phyloP scores from a whole-genome alignment of 257 asterid species.

The Gynochthodes officinalis region DNA sequence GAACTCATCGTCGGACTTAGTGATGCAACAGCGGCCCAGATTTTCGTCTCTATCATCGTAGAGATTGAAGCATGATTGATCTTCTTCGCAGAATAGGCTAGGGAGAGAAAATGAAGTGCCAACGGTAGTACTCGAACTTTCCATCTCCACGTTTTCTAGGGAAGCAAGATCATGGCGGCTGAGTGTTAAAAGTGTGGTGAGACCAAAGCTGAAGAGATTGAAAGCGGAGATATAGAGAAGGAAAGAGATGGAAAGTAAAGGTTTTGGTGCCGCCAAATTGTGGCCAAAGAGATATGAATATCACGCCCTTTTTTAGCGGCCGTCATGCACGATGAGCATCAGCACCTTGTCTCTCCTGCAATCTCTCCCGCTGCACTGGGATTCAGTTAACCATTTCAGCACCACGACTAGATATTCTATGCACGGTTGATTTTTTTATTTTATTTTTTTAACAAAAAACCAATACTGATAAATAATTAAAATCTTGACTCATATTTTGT shows the following conservation, averaged over 20 bases:
- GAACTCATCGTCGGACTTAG: conserved; percentile 32
- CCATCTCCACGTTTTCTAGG: conserved; percentile 12
- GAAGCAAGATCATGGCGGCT: not conserved
- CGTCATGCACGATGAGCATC: too few relatives aligned
- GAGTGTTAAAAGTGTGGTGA: not conserved
- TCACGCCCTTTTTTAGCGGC: too few relatives aligned
- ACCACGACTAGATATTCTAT: too few relatives aligned
- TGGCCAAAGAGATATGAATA: conserved; percentile 21
- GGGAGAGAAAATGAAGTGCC: conserved; percentile 15
- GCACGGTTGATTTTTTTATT: too few relatives aligned
- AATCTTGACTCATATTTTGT: too few relatives aligned
- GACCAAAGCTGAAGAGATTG: not conserved
- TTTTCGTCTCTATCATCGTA: conserved; percentile 8
- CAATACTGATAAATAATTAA: too few relatives aligned
- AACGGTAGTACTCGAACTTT: conserved; percentile 5
- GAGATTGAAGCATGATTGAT: conserved; percentile 20
- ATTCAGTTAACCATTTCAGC: too few relatives aligned
- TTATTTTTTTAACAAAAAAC: too few relatives aligned
- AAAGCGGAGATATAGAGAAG: conserved; percentile 27
- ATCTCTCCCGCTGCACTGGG: not conserved
- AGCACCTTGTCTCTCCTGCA: too few relatives aligned
- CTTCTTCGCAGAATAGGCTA: conserved; percentile 40
- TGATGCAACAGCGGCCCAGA: conserved; percentile 14
- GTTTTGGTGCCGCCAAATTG: conserved; percentile 44
- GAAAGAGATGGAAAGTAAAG: conserved; percentile 11